Evolutionary conservation across 768 basidiomycete genomes (phyloP).

Genomic region (Hericium erinaceus): DNA sequence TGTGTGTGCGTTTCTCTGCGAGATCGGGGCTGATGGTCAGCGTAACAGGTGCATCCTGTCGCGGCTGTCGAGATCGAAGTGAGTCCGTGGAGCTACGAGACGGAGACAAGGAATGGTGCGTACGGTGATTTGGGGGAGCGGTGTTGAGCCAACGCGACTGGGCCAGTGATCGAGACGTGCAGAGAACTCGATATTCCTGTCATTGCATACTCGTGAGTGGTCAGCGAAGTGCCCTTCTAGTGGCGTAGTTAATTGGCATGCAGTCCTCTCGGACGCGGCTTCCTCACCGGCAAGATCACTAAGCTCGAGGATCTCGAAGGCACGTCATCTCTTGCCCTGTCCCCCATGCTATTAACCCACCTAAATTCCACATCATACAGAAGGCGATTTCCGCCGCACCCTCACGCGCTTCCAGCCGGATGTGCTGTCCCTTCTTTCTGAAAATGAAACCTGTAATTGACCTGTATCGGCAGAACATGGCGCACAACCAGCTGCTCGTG

Average conservation of each 20-base stretch:
- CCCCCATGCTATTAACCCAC: neutral
- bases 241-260: neutral
- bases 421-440: constrained; percentile 2
- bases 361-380: constrained; percentile 13
- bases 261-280: constrained; percentile 46
- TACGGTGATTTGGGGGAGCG: neutral
- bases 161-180: constrained; percentile 40
- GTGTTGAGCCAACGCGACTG: neutral
- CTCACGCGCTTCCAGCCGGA: constrained; percentile 31
- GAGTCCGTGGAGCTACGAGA: constrained; percentile 51
- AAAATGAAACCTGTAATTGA: constrained; percentile 8
- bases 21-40: neutral
- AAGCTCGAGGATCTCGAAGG: constrained; percentile 23
- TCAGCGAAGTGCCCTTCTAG: neutral
- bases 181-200: constrained; percentile 48
- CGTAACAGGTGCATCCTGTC: constrained; percentile 39
- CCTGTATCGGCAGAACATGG: constrained; percentile 23
- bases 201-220: constrained; percentile 46
- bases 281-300: constrained; percentile 44
- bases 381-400: constrained; percentile 27
- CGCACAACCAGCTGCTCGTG: constrained; percentile 33
- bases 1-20: constrained; percentile 10
- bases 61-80: constrained; percentile 60
- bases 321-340: neutral
- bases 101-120: constrained; percentile 36